phyloP scores from a whole-genome alignment of 2,329 filamentous ascomycete genomes.

The Paecilomyces dactylethromorphus region DNA sequence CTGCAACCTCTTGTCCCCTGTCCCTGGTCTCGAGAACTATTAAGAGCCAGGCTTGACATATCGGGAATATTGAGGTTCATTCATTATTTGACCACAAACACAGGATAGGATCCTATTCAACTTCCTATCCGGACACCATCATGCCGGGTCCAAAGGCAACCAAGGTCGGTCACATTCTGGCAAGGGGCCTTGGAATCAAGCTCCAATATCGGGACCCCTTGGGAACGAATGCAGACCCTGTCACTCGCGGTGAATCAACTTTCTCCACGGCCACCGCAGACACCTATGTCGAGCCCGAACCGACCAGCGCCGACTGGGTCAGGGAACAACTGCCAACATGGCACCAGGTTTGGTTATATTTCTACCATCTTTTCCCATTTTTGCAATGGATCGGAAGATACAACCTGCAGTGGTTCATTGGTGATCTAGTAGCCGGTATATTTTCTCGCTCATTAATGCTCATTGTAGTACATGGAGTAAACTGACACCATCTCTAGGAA shows the following conservation, averaged over 20 bases:
- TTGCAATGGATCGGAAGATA: slow-evolving; percentile 82
- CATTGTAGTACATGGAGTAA: neutral
- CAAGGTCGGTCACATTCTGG: slow-evolving; percentile 65
- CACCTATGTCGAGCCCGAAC: slow-evolving; percentile 76
- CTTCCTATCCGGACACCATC: slow-evolving; percentile 1
- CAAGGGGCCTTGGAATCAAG: slow-evolving; percentile 77
- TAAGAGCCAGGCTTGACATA: neutral
- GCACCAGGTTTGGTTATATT: slow-evolving; percentile 53
- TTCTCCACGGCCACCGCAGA: slow-evolving; percentile 68
- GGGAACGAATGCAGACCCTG: slow-evolving; percentile 50
- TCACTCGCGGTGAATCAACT: slow-evolving; percentile 71
- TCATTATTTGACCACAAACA: neutral
- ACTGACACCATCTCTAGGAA: slow-evolving; percentile 37
- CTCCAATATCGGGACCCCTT: slow-evolving; percentile 57
- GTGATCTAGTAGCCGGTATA: slow-evolving; percentile 82
- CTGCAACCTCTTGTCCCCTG: neutral
- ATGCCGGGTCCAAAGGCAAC: slow-evolving; percentile 35
- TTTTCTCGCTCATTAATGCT: slow-evolving; percentile 5
- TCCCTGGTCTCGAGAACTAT: neutral
- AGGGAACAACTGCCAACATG: slow-evolving; percentile 55
- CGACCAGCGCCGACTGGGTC: slow-evolving; percentile 68
- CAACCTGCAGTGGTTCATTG: slow-evolving; percentile 80
- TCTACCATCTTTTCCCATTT: slow-evolving; percentile 76
- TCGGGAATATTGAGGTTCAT: slow-evolving; percentile 1
- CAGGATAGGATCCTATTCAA: neutral